These are phyloP conservation scores for Funneliformis geosporum DNA, from an alignment of 192 early-diverging fungal species.

Conservation along the genomic window DNA sequence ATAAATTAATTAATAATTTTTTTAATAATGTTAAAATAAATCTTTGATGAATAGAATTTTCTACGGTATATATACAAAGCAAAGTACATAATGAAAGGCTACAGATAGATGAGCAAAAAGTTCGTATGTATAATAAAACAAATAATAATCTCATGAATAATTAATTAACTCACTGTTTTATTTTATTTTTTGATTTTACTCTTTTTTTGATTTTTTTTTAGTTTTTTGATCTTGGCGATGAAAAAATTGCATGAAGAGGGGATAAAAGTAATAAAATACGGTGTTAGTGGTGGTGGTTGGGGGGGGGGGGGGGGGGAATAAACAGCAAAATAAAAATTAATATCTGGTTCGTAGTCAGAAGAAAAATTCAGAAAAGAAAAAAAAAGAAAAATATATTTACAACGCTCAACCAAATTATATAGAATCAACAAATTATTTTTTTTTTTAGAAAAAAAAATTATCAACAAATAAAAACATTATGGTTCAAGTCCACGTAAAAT, in stretches of 20 bases:
- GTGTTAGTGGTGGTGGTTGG: too few species aligned
- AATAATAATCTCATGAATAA: background rate
- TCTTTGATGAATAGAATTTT: too few species aligned
- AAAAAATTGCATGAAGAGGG: background rate
- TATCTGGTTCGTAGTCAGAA: background rate
- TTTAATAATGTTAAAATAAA: too few species aligned
- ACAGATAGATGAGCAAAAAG: too few species aligned
- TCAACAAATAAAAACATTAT: background rate
- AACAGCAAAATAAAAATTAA: background rate
- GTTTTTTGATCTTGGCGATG: background rate
- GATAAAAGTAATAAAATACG: background rate
- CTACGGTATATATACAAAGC: too few species aligned
- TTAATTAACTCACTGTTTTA: background rate
- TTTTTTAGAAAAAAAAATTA: too few species aligned
- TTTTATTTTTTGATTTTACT: background rate
- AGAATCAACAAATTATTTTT: background rate
- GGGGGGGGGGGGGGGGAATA: too few species aligned
- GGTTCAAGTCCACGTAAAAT: conserved; percentile 3
- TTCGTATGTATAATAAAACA: too few species aligned
- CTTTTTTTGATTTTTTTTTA: too few species aligned
- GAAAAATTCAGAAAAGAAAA: too few species aligned
- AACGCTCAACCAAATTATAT: background rate
- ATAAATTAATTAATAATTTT: too few species aligned
- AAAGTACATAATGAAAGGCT: too few species aligned
- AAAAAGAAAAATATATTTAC: background rate